phyloP scores from a whole-genome alignment of 257 asterid species.

The Ophiorrhiza pumila region DNA sequence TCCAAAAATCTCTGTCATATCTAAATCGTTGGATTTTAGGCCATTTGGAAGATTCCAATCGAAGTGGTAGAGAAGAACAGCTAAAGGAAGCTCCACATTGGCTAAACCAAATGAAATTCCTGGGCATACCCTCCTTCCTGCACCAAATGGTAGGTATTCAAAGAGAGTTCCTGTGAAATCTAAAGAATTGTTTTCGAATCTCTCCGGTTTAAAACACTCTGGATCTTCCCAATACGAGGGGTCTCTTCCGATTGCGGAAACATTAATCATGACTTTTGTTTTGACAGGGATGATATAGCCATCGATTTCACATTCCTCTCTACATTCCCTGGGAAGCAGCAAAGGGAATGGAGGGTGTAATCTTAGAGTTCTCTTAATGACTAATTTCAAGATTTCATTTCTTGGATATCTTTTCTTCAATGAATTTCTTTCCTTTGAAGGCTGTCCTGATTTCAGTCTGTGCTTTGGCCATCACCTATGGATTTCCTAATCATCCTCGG shows the following conservation, averaged over 20 bases:
- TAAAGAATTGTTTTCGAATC: neutral
- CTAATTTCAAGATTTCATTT: neutral
- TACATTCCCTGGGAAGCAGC: neutral
- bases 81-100: slow-evolving; percentile 4
- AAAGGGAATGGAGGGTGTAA: neutral
- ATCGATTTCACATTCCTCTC: slow-evolving; percentile 2
- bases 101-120: neutral
- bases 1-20: neutral
- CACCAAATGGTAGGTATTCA: neutral
- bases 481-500: neutral
- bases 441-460: neutral
- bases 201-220: neutral
- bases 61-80: neutral
- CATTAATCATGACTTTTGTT: neutral
- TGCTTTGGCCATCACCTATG: neutral
- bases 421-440: neutral
- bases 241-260: neutral
- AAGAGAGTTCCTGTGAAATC: neutral
- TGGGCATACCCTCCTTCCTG: slow-evolving; percentile 2
- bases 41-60: neutral
- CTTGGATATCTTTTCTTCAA: neutral
- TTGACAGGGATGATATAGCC: neutral
- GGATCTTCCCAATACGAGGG: neutral
- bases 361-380: neutral
- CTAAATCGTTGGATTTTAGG: neutral